These are phyloP conservation scores for Penicillium frequentans DNA, from an alignment of 2,329 filamentous ascomycete genomes.

Conservation along the genomic window DNA sequence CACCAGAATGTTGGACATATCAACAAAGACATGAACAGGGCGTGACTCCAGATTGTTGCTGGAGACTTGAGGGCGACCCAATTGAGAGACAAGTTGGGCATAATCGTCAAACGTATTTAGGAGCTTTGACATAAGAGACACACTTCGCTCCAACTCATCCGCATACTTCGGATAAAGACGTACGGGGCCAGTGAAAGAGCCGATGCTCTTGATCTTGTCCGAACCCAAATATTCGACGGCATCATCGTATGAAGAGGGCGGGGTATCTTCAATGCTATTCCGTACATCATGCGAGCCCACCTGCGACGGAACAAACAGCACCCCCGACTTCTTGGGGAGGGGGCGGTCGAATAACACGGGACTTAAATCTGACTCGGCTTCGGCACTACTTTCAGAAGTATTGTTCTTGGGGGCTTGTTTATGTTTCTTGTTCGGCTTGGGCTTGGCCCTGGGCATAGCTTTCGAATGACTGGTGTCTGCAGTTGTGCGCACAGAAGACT, in stretches of 20 bases:
- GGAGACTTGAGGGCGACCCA: neutral
- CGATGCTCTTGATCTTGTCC: slow-evolving; percentile 11
- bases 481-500: neutral
- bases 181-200: slow-evolving; percentile 10
- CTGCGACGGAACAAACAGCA: slow-evolving; percentile 28
- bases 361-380: slow-evolving; percentile 32
- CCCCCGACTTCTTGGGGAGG: slow-evolving; percentile 14
- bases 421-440: slow-evolving; percentile 1
- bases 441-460: neutral
- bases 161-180: slow-evolving; percentile 25
- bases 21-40: slow-evolving; percentile 6
- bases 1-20: slow-evolving; percentile 65
- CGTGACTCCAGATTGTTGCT: slow-evolving; percentile 41
- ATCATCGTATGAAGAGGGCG: slow-evolving; percentile 39
- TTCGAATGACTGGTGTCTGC: neutral
- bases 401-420: slow-evolving; percentile 11
- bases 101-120: slow-evolving; percentile 36
- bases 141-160: slow-evolving; percentile 27
- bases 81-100: slow-evolving; percentile 21
- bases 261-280: slow-evolving; percentile 24
- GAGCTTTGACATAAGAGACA: slow-evolving; percentile 33
- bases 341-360: slow-evolving; percentile 33
- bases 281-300: slow-evolving; percentile 19
- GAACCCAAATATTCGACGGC: slow-evolving; percentile 15
- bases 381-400: slow-evolving; percentile 28